These are phyloP conservation scores for Hypoxylon crocopeplum DNA, from an alignment of 495 filamentous ascomycete species.

Conservation along the genomic window DNA sequence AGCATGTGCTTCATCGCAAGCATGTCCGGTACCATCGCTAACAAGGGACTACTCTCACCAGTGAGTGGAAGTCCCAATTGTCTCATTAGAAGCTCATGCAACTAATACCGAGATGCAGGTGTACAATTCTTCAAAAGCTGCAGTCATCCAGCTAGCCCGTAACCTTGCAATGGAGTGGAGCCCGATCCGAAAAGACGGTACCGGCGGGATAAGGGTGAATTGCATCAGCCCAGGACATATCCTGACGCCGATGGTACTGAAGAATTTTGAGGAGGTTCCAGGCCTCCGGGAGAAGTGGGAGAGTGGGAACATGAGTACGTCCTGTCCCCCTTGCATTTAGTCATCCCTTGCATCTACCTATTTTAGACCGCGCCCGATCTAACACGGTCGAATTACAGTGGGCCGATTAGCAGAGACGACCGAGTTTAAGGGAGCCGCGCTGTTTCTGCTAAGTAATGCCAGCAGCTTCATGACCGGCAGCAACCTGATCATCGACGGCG, in stretches of 20 bases:
- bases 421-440: conserved; percentile 70
- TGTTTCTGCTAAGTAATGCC: conserved; percentile 65
- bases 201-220: conserved; percentile 71
- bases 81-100: background rate
- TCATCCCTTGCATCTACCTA: background rate
- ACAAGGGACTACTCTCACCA: conserved; percentile 69
- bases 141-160: conserved; percentile 68
- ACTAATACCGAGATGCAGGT: conserved; percentile 36
- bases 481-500: conserved; percentile 66
- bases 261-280: conserved; percentile 70
- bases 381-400: conserved; percentile 40
- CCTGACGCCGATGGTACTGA: conserved; percentile 72
- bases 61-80: conserved; percentile 29
- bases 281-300: conserved; percentile 66
- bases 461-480: conserved; percentile 76
- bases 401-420: conserved; percentile 66
- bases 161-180: conserved; percentile 79
- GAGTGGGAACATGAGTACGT: conserved; percentile 66
- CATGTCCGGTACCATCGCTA: conserved; percentile 77
- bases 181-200: conserved; percentile 44
- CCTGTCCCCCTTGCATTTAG: background rate
- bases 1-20: conserved; percentile 75
- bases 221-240: conserved; percentile 73
- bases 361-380: background rate
- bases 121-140: conserved; percentile 75